A percentile compares a stretch with the other conserved stretches of the same genome.
Conservation (phyloP, 2,329 filamentous ascomycete species). For the Aspergillus vadensis region DNA sequence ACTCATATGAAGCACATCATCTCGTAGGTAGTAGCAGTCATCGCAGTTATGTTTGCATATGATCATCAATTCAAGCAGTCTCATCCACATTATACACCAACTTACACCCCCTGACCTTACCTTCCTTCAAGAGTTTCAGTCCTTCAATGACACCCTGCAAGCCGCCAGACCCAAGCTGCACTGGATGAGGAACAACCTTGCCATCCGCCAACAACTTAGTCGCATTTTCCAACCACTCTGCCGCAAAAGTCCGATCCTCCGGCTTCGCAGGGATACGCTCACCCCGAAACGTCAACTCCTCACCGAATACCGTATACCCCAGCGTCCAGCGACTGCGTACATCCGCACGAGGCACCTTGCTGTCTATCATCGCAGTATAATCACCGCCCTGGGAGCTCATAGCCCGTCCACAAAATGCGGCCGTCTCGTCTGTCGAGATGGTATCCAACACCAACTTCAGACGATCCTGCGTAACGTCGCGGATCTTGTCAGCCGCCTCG, state of each 20-base stretch:
- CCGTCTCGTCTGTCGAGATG: constrained; percentile 30
- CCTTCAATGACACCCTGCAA: constrained; percentile 49
- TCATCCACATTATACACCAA: constrained; percentile 47
- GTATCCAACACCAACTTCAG: constrained; percentile 40
- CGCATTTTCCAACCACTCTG: constrained; percentile 43
- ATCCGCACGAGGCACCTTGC: constrained; percentile 32
- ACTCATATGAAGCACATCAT: too few species aligned
- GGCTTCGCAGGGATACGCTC: constrained; percentile 30
- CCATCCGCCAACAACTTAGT: constrained; percentile 45
- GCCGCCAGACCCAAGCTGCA: constrained; percentile 43
- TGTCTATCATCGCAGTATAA: constrained; percentile 28
- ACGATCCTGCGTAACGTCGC: constrained; percentile 30
- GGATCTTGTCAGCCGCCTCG: constrained; percentile 28
- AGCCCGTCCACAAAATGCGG: constrained; percentile 33
- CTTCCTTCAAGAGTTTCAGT: constrained; percentile 45
- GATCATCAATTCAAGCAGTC: not conserved
- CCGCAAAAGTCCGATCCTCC: constrained; percentile 47
- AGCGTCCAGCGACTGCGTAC: constrained; percentile 31
- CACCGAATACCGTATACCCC: constrained; percentile 35
- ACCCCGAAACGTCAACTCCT: constrained; percentile 31
- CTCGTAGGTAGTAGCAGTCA: too few species aligned
- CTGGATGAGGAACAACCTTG: constrained; percentile 47
- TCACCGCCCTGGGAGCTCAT: constrained; percentile 32
- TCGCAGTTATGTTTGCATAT: too few species aligned
- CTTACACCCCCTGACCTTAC: constrained; percentile 52